Base-by-base conservation (phyloP, 2,329 filamentous ascomycete species). In the Xylaria sp. region DNA sequence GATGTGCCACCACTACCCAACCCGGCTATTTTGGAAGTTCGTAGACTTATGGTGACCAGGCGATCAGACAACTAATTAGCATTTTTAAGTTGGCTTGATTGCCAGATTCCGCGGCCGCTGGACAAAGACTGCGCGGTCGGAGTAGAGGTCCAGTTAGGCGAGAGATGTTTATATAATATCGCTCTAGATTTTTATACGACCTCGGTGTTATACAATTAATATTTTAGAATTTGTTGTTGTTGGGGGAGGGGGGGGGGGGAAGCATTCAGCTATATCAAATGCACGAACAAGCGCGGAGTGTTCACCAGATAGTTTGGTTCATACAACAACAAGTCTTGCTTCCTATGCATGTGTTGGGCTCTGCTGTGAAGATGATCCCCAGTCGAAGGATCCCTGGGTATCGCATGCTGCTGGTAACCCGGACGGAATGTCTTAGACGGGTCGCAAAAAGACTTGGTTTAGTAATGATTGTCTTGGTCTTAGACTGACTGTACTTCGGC, bases 1-100 rank as follows among this genome's bases (percentile, higher is more conserved):
- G 80, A 83, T 30, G 80, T 82, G 9, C 80, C 82, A 43, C 76
- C 85, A 28, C 81, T 82, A 23, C 76, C 78, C 39, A 86, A 88
- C 70, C 84, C 86, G 2, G 82, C 85, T 1, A 86, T 87, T 70
- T 70, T 70, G 9, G 81, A 80, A 20, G 41, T 39, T 36, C 39
- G 63, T 36, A 58, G 65, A 48, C 58, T 57, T 13, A 46, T 46
- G 43, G 65, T 41, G 55, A 58, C 59, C 20, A 32, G 36, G 28
- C 60, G 55, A 23, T 39, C 25, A 34, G 60, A 43, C 34, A 55
- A 50, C 18, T 53, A 30, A 50, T 39, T 18, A 4, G 55, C 60
- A 34, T 39, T 59, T 59, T 8, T 46, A 64, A n/a, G 34, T 20
- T 46, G 15, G 34, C 52, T 60, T 9, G 2, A 41, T 25, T n/a